Percentiles rank a stretch among this genome's conserved stretches.
These are phyloP conservation scores for Dictyostelium discoideum DNA, from an alignment of 78 protist genomes.

Conservation along the genomic window dicty_2.7 NC_007088.5:4758001-4758500, in stretches of 20 bases:
- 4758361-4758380: neutral
- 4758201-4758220: slow-evolving; percentile 36
- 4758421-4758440: slow-evolving; percentile 31
- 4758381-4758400: neutral
- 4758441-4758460: slow-evolving; percentile 60
- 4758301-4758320: slow-evolving; percentile 24
- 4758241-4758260: slow-evolving; percentile 68
- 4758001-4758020: slow-evolving; percentile 13
- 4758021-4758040: slow-evolving; percentile 27
- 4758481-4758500: slow-evolving; percentile 2
- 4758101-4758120: slow-evolving; percentile 25
- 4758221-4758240: slow-evolving; percentile 46
- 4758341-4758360: neutral
- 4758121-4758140: slow-evolving; percentile 48
- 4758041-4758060: slow-evolving; percentile 28
- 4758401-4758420: slow-evolving; percentile 42
- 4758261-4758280: slow-evolving; percentile 66
- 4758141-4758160: slow-evolving; percentile 61
- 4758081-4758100: neutral
- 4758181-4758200: slow-evolving; percentile 46
- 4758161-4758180: slow-evolving; percentile 12
- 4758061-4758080: slow-evolving; percentile 25
- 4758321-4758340: slow-evolving; percentile 23
- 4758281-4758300: slow-evolving; percentile 44
- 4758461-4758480: slow-evolving; percentile 51